Conservation (phyloP, 371 early-diverging fungal species). For the Haplosporangium sp. region DNA sequence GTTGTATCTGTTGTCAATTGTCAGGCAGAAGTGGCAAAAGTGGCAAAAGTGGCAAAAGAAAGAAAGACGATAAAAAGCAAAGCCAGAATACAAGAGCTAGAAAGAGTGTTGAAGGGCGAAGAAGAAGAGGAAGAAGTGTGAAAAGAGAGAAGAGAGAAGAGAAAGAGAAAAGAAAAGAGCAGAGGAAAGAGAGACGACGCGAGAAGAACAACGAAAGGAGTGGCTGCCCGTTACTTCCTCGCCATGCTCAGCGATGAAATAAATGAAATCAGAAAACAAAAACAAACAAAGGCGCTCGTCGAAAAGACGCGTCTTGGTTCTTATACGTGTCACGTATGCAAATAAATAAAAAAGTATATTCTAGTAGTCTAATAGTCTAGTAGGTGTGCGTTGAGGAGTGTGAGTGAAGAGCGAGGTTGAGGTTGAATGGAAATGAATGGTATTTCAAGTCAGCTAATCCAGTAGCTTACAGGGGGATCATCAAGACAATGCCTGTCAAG, state of each 20-base stretch:
- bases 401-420: too few species aligned
- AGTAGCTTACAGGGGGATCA: too few species aligned
- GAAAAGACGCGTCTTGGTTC: conserved; percentile 9
- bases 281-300: conserved; percentile 13
- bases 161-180: neutral
- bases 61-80: neutral
- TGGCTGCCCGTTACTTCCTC: neutral
- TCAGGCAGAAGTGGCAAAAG: neutral
- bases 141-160: conserved; percentile 1
- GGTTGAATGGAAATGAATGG: too few species aligned
- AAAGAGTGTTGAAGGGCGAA: neutral
- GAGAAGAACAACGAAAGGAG: conserved; percentile 3
- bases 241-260: too few species aligned
- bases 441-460: too few species aligned
- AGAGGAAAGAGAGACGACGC: neutral
- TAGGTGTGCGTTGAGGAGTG: neutral
- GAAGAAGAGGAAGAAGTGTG: conserved; percentile 1
- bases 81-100: neutral
- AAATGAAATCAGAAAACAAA: conserved; percentile 2
- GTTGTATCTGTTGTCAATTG: neutral
- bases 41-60: conserved; percentile 1
- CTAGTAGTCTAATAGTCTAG: neutral
- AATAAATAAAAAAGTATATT: neutral
- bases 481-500: too few species aligned
- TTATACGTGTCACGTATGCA: conserved; percentile 8